These are phyloP conservation scores for Saccharomycopsis crataegensis DNA, from an alignment of 1,139 yeast genomes.

Conservation along the genomic window DNA sequence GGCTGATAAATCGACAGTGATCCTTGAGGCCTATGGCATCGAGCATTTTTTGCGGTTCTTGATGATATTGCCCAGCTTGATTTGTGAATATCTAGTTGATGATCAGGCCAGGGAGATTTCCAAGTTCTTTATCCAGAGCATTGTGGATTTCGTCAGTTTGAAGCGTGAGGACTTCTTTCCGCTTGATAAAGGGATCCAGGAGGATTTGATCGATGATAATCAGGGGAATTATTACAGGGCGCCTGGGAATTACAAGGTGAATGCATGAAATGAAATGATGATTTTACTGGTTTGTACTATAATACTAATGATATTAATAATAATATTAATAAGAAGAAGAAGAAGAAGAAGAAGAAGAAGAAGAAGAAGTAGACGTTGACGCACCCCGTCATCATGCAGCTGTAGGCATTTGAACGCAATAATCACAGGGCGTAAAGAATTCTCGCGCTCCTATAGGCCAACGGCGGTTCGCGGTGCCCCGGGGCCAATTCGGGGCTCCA, in stretches of 20 bases:
- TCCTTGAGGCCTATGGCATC: conserved; percentile 49
- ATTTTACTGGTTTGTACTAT: too few species aligned
- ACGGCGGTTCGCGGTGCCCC: too few species aligned
- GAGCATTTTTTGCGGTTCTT: conserved; percentile 71
- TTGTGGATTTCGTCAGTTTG: neutral
- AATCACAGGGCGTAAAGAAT: too few species aligned
- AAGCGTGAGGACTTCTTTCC: neutral
- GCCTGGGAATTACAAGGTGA: neutral
- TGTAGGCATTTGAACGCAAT: too few species aligned
- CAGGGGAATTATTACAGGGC: neutral
- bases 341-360: too few species aligned
- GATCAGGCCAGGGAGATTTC: conserved; percentile 38
- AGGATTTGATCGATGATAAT: neutral
- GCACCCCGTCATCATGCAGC: too few species aligned
- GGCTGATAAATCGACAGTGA: neutral
- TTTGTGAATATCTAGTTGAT: conserved; percentile 77
- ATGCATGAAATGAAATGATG: too few species aligned
- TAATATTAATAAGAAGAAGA: too few species aligned
- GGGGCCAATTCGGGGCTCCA: too few species aligned
- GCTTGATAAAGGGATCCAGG: neutral
- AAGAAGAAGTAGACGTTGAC: too few species aligned
- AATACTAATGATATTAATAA: too few species aligned
- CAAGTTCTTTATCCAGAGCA: conserved; percentile 8
- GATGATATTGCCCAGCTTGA: conserved; percentile 71
- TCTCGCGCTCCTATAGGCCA: too few species aligned